phyloP scores from a whole-genome alignment of 768 basidiomycete genomes.

The Pleurotus djamor region DNA sequence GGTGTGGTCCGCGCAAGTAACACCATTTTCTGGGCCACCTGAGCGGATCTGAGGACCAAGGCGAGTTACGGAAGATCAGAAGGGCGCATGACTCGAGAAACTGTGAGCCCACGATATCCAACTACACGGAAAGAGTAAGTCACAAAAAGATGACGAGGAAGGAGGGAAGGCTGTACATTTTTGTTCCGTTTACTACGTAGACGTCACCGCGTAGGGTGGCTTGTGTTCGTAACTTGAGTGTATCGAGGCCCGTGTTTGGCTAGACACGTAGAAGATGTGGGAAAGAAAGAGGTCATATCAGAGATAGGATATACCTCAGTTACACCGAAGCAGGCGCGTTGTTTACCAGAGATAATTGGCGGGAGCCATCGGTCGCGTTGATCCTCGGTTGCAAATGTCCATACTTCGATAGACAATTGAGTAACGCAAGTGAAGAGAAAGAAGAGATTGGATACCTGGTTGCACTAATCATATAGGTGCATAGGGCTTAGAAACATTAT shows the following conservation, averaged over 20 bases:
- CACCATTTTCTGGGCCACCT: conserved; percentile 14
- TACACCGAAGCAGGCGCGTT: conserved; percentile 15
- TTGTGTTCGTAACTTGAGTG: conserved; percentile 10
- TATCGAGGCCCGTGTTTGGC: conserved; percentile 14
- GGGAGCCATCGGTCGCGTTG: conserved; percentile 5
- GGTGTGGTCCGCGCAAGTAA: conserved; percentile 15
- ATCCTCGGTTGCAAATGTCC: conserved; percentile 7
- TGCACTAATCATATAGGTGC: not conserved
- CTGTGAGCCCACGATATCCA: conserved; percentile 1
- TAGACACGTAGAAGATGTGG: not conserved
- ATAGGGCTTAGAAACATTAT: not conserved
- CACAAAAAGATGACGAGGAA: conserved; percentile 3
- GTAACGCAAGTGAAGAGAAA: not conserved
- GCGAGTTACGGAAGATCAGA: not conserved
- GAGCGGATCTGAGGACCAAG: not conserved
- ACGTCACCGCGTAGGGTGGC: conserved; percentile 7
- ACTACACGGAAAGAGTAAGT: not conserved
- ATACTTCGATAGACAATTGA: not conserved
- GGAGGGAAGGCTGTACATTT: conserved; percentile 7
- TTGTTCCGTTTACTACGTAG: conserved; percentile 10
- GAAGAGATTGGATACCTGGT: not conserved
- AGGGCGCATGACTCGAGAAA: not conserved
- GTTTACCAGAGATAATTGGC: conserved; percentile 10
- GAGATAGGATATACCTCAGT: conserved; percentile 5
- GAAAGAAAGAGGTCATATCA: not conserved